Conservation (phyloP, 1,284 basidiomycete genomes). For the Ceratobasidium papillatum region DNA sequence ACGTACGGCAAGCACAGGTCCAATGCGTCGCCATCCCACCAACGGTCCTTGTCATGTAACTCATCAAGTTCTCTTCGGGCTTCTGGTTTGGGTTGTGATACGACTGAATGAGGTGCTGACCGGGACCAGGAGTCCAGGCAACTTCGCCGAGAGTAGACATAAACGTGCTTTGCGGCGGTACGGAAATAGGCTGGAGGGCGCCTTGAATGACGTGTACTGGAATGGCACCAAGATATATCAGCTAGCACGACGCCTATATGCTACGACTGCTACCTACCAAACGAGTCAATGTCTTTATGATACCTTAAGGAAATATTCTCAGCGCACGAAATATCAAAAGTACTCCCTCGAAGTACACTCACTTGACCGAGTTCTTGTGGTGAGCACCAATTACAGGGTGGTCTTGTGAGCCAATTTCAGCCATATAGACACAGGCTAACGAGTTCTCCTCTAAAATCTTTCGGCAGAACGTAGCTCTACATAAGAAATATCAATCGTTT, state of each 20-base stretch:
- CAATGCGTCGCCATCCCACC: conserved; percentile 42
- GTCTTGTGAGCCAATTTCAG: conserved; percentile 35
- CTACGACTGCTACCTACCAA: conserved; percentile 4
- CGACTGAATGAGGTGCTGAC: conserved; percentile 3
- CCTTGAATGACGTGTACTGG: conserved; percentile 25
- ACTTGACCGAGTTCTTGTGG: conserved; percentile 33
- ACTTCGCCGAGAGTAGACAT: conserved; percentile 17
- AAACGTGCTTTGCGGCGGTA: conserved; percentile 25
- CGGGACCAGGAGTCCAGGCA: conserved; percentile 17
- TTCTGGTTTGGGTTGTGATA: conserved; percentile 32
- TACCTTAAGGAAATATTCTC: conserved; percentile 9
- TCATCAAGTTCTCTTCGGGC: conserved; percentile 15
- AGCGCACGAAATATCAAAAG: background rate
- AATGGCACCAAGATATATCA: background rate
- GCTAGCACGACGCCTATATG: background rate
- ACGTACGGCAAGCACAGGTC: conserved; percentile 38
- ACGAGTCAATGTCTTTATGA: conserved; percentile 39
- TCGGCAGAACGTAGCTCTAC: conserved; percentile 22
- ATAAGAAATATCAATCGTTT: background rate
- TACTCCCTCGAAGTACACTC: background rate
- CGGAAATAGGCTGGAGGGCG: conserved; percentile 30
- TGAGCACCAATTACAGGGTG: conserved; percentile 24
- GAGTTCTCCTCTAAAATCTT: conserved; percentile 11
- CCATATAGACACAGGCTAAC: conserved; percentile 10
- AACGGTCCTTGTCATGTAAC: conserved; percentile 37